Percentiles rank a stretch among this genome's conserved stretches.
Conservation (phyloP, 1,284 basidiomycete genomes). For the Boletus semigastroideus region DNA sequence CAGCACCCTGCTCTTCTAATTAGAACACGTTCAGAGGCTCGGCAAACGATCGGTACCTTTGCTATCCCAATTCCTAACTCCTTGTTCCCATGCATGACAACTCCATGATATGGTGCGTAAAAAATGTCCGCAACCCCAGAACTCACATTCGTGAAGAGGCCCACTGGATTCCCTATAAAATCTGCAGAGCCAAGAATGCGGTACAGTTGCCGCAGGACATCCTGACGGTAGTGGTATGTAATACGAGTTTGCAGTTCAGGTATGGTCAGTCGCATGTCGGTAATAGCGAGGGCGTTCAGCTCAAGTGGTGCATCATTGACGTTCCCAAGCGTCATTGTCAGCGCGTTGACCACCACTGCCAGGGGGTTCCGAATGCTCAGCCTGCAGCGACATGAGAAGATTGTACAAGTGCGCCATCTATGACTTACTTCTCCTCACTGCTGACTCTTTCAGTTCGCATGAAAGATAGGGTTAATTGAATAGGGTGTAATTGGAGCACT, state of each 20-base stretch:
- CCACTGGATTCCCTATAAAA: constrained; percentile 92
- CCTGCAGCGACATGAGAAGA: constrained; percentile 39
- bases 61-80: constrained; percentile 98
- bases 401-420: background rate
- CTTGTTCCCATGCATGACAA: constrained; percentile 95
- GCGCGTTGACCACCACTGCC: constrained; percentile 90
- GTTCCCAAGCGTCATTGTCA: constrained; percentile 97
- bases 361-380: constrained; percentile 88
- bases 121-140: constrained; percentile 99
- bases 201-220: constrained; percentile 92
- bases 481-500: constrained; percentile 94
- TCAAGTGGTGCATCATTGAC: constrained; percentile 97
- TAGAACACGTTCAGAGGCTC: constrained; percentile 1
- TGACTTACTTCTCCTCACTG: constrained; percentile 84
- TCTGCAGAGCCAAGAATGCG: constrained; percentile 96
- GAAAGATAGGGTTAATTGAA: constrained; percentile 92
- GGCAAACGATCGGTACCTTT: constrained; percentile 51
- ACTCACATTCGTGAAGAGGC: constrained; percentile 97
- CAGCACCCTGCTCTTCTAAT: constrained; percentile 70
- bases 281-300: constrained; percentile 92
- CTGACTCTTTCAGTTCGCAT: constrained; percentile 95
- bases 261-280: constrained; percentile 88
- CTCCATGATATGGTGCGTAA: constrained; percentile 98
- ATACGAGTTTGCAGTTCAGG: constrained; percentile 87
- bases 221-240: constrained; percentile 92